Percentiles rank a stretch among this genome's conserved stretches.
phyloP scores from a whole-genome alignment of 2,329 filamentous ascomycete species.

The Scytalidium sp. region DNA sequence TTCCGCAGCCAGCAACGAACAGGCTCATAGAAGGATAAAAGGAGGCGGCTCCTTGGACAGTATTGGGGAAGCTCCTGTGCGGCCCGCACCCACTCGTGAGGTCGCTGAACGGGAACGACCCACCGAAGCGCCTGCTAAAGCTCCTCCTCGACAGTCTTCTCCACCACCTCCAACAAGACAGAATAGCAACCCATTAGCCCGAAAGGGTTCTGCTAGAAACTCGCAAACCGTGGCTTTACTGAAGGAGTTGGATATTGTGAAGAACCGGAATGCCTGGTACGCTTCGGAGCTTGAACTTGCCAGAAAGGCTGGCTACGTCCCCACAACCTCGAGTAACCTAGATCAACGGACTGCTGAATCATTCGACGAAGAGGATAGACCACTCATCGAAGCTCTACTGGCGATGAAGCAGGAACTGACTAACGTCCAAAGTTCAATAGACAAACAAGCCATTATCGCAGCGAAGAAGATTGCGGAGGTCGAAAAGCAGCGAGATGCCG shows the following conservation, averaged over 20 bases:
- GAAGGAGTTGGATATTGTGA: slow-evolving; percentile 81
- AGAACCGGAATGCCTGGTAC: slow-evolving; percentile 93
- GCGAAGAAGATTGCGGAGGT: slow-evolving; percentile 90
- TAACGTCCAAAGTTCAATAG: slow-evolving; percentile 86
- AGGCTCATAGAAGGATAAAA: slow-evolving; percentile 49
- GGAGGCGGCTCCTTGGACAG: slow-evolving; percentile 67
- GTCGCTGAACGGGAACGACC: slow-evolving; percentile 23
- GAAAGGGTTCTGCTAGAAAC: slow-evolving; percentile 59
- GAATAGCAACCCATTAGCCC: slow-evolving; percentile 53
- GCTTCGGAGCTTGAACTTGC: slow-evolving; percentile 91
- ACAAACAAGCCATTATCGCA: slow-evolving; percentile 80
- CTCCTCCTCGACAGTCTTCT: slow-evolving; percentile 45
- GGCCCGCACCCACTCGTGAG: slow-evolving; percentile 24
- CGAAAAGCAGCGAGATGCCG: slow-evolving; percentile 89
- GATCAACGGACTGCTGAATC: slow-evolving; percentile 75
- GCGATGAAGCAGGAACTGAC: slow-evolving; percentile 87
- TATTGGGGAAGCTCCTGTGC: slow-evolving; percentile 54
- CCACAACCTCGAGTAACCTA: slow-evolving; percentile 67
- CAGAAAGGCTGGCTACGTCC: slow-evolving; percentile 81
- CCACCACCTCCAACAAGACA: slow-evolving; percentile 57
- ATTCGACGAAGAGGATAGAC: slow-evolving; percentile 88
- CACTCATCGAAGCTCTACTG: slow-evolving; percentile 86
- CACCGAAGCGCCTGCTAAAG: neutral
- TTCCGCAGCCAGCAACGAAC: slow-evolving; percentile 29
- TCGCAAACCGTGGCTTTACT: slow-evolving; percentile 64